Base-by-base conservation (phyloP, 1,139 yeast species). In the Yamadazyma triangularis region DNA sequence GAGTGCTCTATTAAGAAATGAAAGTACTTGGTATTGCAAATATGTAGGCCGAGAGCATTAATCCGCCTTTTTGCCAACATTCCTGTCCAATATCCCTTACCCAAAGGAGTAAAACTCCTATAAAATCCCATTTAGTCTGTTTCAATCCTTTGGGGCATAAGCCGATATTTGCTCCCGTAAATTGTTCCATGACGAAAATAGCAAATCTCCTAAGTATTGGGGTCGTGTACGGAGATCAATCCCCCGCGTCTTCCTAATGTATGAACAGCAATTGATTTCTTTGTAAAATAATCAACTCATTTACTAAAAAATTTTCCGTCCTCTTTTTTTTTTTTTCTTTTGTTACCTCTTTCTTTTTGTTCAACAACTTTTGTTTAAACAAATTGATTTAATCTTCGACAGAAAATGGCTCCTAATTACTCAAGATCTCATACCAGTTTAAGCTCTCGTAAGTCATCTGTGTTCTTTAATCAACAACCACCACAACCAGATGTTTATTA, bases 401-500 rank as follows among this genome's bases (percentile, higher is more conserved):
- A 18, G 9, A 18, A 18, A 18, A 26, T 30, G 33, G 33, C 33
- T n/a, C 32, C 36, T n/a, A 23, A 24, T 9, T 33, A 30, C 26
- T 33, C 36, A 15, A 43, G 40, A 30, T 62, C 70, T 2, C 62
- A 64, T 43, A 60, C 70, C 15, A 63, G 58, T 42, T 60, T 68
- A 41, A 53, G 65, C 26, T 58, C 66, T 13, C 55, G 69, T 45
- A 60, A 59, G 36, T 63, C 65, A 5, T 60, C 67, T 12, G 54
- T 63, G 12, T 62, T 66, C 44, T 53, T 59, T 37, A 40, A 59
- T 24, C 62, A 59, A 28, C 57, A 56, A 31, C 57, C 60, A 21
- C 71, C 75, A 6, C 69, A 63, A 31, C 70, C 73, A 2, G 73
- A 67, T 41, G 64, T 75, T 10, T 82, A 77, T 56, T 88, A 81